Conservation (phyloP, 352 stramenopile genomes). For the Globisporangium viniferum region DNA sequence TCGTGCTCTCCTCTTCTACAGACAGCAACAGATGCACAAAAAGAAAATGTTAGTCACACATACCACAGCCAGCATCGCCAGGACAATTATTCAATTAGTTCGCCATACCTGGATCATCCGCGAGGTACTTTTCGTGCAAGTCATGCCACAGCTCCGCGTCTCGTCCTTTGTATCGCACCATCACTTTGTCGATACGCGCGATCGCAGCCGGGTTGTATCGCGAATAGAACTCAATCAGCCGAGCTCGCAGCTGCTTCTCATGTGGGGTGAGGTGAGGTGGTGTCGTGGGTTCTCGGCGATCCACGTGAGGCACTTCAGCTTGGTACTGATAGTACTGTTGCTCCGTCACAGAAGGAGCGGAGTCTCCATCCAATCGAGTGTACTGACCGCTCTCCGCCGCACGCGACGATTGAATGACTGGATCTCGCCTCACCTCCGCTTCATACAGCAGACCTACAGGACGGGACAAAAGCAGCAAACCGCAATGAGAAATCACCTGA, state of each 20-base stretch:
- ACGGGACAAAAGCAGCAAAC: not conserved
- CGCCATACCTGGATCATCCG: slow-evolving; percentile 45
- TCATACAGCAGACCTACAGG: slow-evolving; percentile 66
- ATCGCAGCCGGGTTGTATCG: slow-evolving; percentile 67
- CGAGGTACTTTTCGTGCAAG: slow-evolving; percentile 71
- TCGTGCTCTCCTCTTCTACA: slow-evolving; percentile 77
- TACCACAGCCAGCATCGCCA: not conserved
- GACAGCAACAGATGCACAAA: not conserved
- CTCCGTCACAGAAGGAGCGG: slow-evolving; percentile 19
- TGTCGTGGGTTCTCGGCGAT: slow-evolving; percentile 12
- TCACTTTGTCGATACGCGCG: slow-evolving; percentile 62
- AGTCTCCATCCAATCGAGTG: not conserved
- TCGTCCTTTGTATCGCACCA: slow-evolving; percentile 69
- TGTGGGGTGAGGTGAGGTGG: slow-evolving; percentile 60
- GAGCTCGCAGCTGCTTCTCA: slow-evolving; percentile 31
- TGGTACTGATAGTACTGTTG: slow-evolving; percentile 78
- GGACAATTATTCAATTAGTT: not conserved
- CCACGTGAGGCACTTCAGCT: slow-evolving; percentile 22
- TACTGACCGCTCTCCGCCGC: slow-evolving; percentile 11
- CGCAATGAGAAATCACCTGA: not conserved
- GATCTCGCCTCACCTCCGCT: slow-evolving; percentile 54
- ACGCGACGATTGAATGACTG: slow-evolving; percentile 16
- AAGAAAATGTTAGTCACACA: not conserved
- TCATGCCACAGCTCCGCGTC: slow-evolving; percentile 79
- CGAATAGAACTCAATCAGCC: slow-evolving; percentile 64